These are phyloP conservation scores for Pichia gijzeniarum DNA, from an alignment of 805 yeast genomes.

Conservation along the genomic window DNA sequence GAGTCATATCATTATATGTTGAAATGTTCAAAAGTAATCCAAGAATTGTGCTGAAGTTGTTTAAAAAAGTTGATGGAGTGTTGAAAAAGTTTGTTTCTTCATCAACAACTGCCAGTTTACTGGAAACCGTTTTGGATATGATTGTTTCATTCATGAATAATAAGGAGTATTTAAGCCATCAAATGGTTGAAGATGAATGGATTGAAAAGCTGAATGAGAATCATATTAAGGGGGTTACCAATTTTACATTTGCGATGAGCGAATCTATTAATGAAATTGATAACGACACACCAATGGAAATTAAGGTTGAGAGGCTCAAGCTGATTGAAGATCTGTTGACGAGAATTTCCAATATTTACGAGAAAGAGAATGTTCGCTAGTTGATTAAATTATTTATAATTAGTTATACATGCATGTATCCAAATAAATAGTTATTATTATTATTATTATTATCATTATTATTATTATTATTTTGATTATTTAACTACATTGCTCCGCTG, in stretches of 20 bases:
- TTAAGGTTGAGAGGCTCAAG: neutral
- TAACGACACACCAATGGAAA: neutral
- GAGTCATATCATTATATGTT: conserved; percentile 21
- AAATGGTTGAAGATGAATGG: conserved; percentile 3
- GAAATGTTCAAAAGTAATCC: conserved; percentile 13
- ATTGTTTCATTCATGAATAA: conserved; percentile 24
- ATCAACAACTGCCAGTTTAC: conserved; percentile 19
- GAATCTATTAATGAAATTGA: neutral
- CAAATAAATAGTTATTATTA: conserved; percentile 26
- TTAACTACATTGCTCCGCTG: too few species aligned
- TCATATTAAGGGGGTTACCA: conserved; percentile 2
- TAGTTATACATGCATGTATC: conserved; percentile 8
- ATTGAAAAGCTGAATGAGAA: neutral
- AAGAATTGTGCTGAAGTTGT: conserved; percentile 17
- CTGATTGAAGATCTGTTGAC: neutral
- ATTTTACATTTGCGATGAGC: conserved; percentile 1
- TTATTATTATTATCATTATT: too few species aligned
- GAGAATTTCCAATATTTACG: conserved; percentile 1
- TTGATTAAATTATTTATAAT: neutral
- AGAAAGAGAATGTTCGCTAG: neutral
- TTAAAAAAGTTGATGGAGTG: conserved; percentile 14
- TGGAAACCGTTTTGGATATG: conserved; percentile 22
- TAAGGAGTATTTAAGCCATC: conserved; percentile 27
- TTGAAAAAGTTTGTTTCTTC: conserved; percentile 21
- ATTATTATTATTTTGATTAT: too few species aligned